These are phyloP conservation scores for Wickerhamiella alocasiicola DNA, from an alignment of 805 yeast genomes.

Conservation along the genomic window DNA sequence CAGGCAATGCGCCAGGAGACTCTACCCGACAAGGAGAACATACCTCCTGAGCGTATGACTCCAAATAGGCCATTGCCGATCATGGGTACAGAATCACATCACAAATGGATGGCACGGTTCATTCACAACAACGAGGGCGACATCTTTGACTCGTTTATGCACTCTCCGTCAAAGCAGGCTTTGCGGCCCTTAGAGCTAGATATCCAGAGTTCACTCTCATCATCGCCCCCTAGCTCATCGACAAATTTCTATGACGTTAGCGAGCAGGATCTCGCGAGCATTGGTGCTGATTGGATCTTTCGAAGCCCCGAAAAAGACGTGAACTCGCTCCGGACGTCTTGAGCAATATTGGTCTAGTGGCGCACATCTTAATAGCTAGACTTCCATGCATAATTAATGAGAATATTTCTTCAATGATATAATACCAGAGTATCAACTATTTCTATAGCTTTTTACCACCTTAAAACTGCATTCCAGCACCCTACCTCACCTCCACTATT, in stretches of 20 bases:
- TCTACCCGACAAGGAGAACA: conserved; percentile 10
- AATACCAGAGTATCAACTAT: neutral
- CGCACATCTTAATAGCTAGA: neutral
- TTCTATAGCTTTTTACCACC: too few relatives aligned
- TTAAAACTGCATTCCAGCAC: too few relatives aligned
- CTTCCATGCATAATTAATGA: neutral
- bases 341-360: too few relatives aligned
- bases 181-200: conserved; percentile 6
- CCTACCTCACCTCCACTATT: neutral
- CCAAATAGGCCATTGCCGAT: neutral
- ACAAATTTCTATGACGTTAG: conserved; percentile 1
- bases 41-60: conserved; percentile 2
- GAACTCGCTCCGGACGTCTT: too few relatives aligned
- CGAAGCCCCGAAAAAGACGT: conserved; percentile 4
- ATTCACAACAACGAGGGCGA: conserved; percentile 12
- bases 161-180: conserved; percentile 10
- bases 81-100: conserved; percentile 10
- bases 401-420: too few relatives aligned
- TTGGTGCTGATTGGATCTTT: conserved; percentile 6
- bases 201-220: conserved; percentile 1
- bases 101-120: conserved; percentile 12
- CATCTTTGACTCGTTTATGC: conserved; percentile 13
- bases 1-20: conserved; percentile 1
- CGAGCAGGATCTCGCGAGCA: conserved; percentile 6
- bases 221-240: conserved; percentile 9